Evolutionary conservation across 139 green algal genomes (phyloP).

Genomic region (Chlorella sp.): DNA sequence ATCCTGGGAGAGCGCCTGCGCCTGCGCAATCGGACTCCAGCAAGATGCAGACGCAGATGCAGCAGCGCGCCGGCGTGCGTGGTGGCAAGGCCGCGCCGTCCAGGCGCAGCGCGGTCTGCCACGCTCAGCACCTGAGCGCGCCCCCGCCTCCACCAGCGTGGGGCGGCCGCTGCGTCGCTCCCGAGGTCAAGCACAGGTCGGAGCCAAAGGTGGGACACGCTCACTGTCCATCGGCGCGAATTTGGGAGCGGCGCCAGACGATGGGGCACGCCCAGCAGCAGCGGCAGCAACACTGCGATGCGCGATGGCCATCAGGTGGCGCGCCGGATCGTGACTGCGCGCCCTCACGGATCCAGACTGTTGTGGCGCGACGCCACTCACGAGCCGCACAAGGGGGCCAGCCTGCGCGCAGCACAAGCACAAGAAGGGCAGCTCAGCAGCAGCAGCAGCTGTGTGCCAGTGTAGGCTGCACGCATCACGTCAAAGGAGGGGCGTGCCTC

Average conservation of each 20-base stretch:
- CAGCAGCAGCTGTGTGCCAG: background rate
- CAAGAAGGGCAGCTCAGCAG: background rate
- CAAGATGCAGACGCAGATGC: constrained; percentile 13
- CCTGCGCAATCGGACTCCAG: background rate
- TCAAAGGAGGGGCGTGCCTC: background rate
- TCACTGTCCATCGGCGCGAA: too few species aligned
- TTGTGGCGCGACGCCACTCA: too few species aligned
- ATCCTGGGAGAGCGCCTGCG: background rate
- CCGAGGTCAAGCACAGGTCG: constrained; percentile 45
- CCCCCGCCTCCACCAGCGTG: constrained; percentile 36
- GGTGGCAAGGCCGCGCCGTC: background rate
- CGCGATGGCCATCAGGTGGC: too few species aligned
- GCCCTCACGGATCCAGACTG: too few species aligned
- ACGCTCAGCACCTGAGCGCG: constrained; percentile 3
- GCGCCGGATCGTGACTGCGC: too few species aligned
- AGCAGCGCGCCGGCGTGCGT: background rate
- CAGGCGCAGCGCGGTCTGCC: background rate
- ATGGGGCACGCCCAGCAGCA: too few species aligned
- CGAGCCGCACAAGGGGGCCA: constrained; percentile 32
- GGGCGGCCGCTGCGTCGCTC: constrained; percentile 29
- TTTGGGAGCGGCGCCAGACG: too few species aligned
- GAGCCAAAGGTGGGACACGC: too few species aligned
- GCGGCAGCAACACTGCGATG: too few species aligned
- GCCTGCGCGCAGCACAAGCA: background rate
- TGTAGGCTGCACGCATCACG: background rate